Evolutionary conservation across 2,329 filamentous ascomycete species (phyloP).

Genomic region (Aspergillus carbonarius): DNA sequence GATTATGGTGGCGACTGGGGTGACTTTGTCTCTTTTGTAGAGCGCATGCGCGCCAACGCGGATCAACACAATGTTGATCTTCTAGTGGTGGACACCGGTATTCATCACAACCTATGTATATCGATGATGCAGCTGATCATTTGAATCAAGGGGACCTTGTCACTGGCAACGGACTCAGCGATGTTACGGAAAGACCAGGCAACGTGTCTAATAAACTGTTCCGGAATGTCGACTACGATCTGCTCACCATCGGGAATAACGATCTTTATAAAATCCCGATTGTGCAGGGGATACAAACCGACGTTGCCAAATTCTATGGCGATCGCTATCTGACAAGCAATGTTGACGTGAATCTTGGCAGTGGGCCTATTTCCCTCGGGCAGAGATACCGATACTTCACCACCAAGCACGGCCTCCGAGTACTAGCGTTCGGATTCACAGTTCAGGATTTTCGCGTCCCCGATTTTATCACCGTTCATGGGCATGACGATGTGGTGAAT

Average conservation of each 20-base stretch:
- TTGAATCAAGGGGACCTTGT: not conserved
- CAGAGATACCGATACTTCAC: not conserved
- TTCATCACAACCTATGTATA: no score
- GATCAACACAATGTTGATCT: constrained; percentile 1
- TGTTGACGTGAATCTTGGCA: not conserved
- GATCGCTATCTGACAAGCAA: not conserved
- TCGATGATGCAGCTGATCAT: no score
- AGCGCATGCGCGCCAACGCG: not conserved
- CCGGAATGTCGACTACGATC: not conserved
- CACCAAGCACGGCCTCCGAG: not conserved
- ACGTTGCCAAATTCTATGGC: not conserved
- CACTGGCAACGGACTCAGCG: not conserved
- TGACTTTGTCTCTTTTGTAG: not conserved
- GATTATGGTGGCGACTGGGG: constrained; percentile 5
- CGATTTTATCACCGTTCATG: not conserved
- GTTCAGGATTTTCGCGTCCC: not conserved
- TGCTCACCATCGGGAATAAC: not conserved
- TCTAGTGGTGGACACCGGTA: constrained; percentile 5
- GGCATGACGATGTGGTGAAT: no score
- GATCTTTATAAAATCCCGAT: no score
- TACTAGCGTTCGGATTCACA: not conserved
- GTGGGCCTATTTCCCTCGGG: not conserved
- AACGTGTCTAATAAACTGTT: not conserved
- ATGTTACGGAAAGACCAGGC: not conserved
- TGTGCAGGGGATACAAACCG: no score